phyloP scores from a whole-genome alignment of 2,329 filamentous ascomycete genomes.

The Dryadomyces quercivorus region DNA sequence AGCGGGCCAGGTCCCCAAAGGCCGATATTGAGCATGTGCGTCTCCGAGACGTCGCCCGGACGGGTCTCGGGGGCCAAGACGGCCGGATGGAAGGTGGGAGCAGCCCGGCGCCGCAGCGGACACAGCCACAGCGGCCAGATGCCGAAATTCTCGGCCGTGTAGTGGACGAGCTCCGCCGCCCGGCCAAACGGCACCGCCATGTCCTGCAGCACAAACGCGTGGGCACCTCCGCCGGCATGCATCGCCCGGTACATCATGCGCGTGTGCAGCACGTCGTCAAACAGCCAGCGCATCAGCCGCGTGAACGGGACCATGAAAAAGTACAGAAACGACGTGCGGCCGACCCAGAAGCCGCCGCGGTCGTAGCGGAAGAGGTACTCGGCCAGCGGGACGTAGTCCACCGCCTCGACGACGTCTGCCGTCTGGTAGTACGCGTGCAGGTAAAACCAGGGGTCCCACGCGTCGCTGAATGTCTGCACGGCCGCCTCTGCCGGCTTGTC shows the following conservation, averaged over 20 bases:
- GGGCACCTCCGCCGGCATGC: conserved; percentile 51
- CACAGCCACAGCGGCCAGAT: conserved; percentile 51
- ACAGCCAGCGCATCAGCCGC: conserved; percentile 50
- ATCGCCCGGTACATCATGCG: conserved; percentile 61
- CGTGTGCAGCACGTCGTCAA: conserved; percentile 61
- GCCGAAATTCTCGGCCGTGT: conserved; percentile 33
- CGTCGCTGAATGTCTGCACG: conserved; percentile 41
- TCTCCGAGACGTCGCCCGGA: conserved; percentile 7
- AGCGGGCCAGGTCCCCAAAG: conserved; percentile 68
- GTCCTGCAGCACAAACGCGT: conserved; percentile 56
- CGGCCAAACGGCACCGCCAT: conserved; percentile 42
- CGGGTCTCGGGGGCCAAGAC: conserved; percentile 14
- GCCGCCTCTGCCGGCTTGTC: conserved; percentile 24
- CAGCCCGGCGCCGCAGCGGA: conserved; percentile 34
- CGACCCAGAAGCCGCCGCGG: conserved; percentile 63
- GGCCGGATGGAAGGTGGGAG: conserved; percentile 45
- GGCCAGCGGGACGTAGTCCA: conserved; percentile 51
- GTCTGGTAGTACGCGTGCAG: conserved; percentile 38
- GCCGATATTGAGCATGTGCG: conserved; percentile 46
- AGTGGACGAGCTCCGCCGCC: conserved; percentile 38
- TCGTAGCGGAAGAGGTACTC: conserved; percentile 70
- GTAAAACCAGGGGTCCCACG: conserved; percentile 65
- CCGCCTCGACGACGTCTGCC: conserved; percentile 21
- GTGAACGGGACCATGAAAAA: conserved; percentile 54
- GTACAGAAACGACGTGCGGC: conserved; percentile 50